Evolutionary conservation across 345 rosid genomes (phyloP).

Genomic region (Noccaea bulbosa): DNA sequence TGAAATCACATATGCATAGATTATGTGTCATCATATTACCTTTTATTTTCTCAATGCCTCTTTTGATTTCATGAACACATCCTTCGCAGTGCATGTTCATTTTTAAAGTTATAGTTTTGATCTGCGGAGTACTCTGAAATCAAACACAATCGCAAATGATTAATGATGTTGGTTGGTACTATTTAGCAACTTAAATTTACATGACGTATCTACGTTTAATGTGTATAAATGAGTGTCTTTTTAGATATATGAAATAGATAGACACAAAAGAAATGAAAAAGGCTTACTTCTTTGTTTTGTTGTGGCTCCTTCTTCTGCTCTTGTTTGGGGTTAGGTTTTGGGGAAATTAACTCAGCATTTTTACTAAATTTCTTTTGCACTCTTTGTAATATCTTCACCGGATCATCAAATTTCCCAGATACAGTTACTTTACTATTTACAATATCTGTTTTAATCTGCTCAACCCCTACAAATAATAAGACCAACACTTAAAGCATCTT

Average conservation of each 20-base stretch:
- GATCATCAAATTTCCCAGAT: slow-evolving; percentile 56
- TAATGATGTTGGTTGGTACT: background rate
- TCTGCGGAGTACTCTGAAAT: slow-evolving; percentile 42
- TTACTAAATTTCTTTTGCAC: slow-evolving; percentile 55
- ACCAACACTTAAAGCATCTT: too few species aligned
- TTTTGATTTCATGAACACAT: slow-evolving; percentile 61
- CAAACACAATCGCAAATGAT: background rate
- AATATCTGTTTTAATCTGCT: slow-evolving; percentile 50
- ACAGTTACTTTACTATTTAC: slow-evolving; percentile 51
- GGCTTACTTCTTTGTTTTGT: slow-evolving; percentile 48
- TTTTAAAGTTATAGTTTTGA: slow-evolving; percentile 49
- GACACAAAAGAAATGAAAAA: background rate
- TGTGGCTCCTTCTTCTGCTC: slow-evolving; percentile 39
- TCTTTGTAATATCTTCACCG: slow-evolving; percentile 51
- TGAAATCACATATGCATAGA: too few species aligned
- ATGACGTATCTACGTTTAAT: background rate
- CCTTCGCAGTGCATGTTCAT: slow-evolving; percentile 74
- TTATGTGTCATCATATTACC: slow-evolving; percentile 40
- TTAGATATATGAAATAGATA: background rate
- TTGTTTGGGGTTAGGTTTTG: slow-evolving; percentile 44
- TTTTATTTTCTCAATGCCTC: slow-evolving; percentile 50
- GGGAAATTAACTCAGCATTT: slow-evolving; percentile 59
- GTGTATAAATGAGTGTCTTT: background rate
- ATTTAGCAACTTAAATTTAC: background rate
- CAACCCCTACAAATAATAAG: slow-evolving; percentile 51